These are phyloP conservation scores for Pseudocercospora fijiensis DNA, from an alignment of 2,329 filamentous ascomycete genomes.

Conservation along the genomic window DNA sequence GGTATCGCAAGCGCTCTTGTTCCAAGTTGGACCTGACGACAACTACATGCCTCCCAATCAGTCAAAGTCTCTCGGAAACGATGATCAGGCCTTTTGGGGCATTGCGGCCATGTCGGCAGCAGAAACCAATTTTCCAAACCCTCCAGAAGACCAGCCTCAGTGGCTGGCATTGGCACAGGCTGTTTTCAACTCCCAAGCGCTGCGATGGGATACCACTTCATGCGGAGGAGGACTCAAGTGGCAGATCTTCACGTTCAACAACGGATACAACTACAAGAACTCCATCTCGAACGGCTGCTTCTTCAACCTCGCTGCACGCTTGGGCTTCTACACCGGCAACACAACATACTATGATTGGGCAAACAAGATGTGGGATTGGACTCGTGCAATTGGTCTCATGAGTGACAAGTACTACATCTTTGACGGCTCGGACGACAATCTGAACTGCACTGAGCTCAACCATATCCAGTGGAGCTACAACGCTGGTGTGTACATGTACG, in stretches of 20 bases:
- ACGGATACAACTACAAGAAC: slow-evolving; percentile 51
- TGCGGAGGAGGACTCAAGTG: slow-evolving; percentile 40
- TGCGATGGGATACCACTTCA: slow-evolving; percentile 41
- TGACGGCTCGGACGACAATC: slow-evolving; percentile 47
- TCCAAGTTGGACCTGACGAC: slow-evolving; percentile 57
- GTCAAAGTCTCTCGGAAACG: slow-evolving; percentile 50
- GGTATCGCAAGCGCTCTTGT: slow-evolving; percentile 58
- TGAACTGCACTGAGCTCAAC: slow-evolving; percentile 48
- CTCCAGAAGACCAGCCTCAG: slow-evolving; percentile 42
- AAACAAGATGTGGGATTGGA: slow-evolving; percentile 41
- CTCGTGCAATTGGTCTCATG: slow-evolving; percentile 56
- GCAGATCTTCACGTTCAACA: slow-evolving; percentile 49
- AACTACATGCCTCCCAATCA: slow-evolving; percentile 59
- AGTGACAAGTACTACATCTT: slow-evolving; percentile 44
- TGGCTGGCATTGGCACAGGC: slow-evolving; percentile 49
- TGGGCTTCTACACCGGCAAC: slow-evolving; percentile 45
- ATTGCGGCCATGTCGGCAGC: slow-evolving; percentile 58
- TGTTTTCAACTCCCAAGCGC: slow-evolving; percentile 44
- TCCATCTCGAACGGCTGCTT: slow-evolving; percentile 55
- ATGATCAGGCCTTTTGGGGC: slow-evolving; percentile 60
- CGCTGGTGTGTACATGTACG: slow-evolving; percentile 47
- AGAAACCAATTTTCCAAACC: slow-evolving; percentile 52
- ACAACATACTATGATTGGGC: slow-evolving; percentile 65
- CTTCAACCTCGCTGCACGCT: slow-evolving; percentile 51
- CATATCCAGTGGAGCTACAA: slow-evolving; percentile 52